phyloP scores from a whole-genome alignment of 331 rosid genomes.

The Quercus tomentella region DNA sequence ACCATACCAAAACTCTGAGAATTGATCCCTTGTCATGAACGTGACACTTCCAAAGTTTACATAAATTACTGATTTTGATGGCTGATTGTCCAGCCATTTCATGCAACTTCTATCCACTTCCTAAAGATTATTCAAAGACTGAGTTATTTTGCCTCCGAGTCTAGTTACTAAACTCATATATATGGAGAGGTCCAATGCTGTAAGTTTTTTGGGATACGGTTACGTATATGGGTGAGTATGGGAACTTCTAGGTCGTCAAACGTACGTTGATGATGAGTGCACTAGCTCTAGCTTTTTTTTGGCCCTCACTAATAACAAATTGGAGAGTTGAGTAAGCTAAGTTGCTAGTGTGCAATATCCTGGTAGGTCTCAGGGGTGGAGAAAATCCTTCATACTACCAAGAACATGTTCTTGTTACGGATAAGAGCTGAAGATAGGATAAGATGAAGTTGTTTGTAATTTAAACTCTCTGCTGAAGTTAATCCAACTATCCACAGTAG shows the following conservation, averaged over 20 bases:
- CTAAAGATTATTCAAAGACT: slow-evolving; percentile 1
- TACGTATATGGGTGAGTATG: slow-evolving; percentile 19
- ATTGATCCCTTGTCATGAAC: not conserved
- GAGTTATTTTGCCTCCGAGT: not conserved
- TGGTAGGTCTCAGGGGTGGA: slow-evolving; percentile 38
- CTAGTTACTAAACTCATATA: slow-evolving; percentile 9
- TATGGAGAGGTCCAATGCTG: slow-evolving; percentile 47
- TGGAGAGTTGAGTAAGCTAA: too few species aligned
- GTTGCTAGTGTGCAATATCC: not conserved
- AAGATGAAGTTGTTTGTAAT: too few species aligned
- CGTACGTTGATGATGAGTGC: slow-evolving; percentile 32
- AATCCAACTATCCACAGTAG: too few species aligned
- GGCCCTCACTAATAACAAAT: too few species aligned
- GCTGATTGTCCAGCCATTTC: slow-evolving; percentile 45
- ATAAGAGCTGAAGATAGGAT: too few species aligned
- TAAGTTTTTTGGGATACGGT: slow-evolving; percentile 16
- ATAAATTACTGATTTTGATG: slow-evolving; percentile 15
- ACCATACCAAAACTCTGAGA: slow-evolving; percentile 52
- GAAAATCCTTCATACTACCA: slow-evolving; percentile 40
- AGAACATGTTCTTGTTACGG: not conserved
- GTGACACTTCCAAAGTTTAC: slow-evolving; percentile 50
- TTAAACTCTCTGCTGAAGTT: too few species aligned
- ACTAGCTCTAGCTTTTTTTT: too few species aligned
- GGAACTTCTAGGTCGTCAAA: slow-evolving; percentile 39
- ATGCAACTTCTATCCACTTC: slow-evolving; percentile 37